Percentiles rank a stretch among this genome's conserved stretches.
Conservation (phyloP, 1,139 yeast species). For the Hyphopichia burtonii region DNA sequence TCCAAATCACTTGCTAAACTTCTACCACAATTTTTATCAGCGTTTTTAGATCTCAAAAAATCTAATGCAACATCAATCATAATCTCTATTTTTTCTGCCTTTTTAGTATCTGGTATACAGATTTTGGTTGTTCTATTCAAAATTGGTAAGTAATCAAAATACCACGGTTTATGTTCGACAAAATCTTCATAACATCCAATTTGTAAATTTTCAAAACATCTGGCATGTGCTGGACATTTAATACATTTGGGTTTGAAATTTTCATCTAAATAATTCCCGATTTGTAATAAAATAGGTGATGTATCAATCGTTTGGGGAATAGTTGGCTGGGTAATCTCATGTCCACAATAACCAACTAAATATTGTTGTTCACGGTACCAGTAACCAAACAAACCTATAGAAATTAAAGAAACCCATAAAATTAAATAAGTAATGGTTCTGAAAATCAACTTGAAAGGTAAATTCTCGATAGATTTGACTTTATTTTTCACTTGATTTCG, state of each 20-base stretch:
- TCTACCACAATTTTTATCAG: conserved; percentile 65
- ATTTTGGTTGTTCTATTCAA: conserved; percentile 41
- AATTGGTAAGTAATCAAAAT: conserved; percentile 56
- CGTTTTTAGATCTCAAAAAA: conserved; percentile 67
- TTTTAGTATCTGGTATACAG: conserved; percentile 78
- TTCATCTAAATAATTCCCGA: conserved; percentile 34
- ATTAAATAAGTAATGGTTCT: conserved; percentile 13
- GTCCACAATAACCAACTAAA: conserved; percentile 68
- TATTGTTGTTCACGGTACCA: conserved; percentile 66
- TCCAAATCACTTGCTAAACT: conserved; percentile 34
- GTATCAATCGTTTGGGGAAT: conserved; percentile 21
- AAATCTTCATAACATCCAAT: conserved; percentile 73
- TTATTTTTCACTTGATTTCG: background rate
- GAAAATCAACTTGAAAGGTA: background rate
- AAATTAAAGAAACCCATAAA: conserved; percentile 29
- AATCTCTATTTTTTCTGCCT: conserved; percentile 64
- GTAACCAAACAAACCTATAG: conserved; percentile 34
- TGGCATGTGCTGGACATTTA: conserved; percentile 80
- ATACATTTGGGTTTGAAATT: conserved; percentile 62
- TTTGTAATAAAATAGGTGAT: conserved; percentile 13
- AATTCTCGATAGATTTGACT: background rate
- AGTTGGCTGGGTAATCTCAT: conserved; percentile 44
- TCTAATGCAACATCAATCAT: conserved; percentile 69
- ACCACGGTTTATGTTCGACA: conserved; percentile 54
- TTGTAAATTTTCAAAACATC: conserved; percentile 60